Percentiles rank a stretch among this genome's conserved stretches.
Evolutionary conservation across 139 green algal species (phyloP).

Genomic region (Micromonas commoda): DNA sequence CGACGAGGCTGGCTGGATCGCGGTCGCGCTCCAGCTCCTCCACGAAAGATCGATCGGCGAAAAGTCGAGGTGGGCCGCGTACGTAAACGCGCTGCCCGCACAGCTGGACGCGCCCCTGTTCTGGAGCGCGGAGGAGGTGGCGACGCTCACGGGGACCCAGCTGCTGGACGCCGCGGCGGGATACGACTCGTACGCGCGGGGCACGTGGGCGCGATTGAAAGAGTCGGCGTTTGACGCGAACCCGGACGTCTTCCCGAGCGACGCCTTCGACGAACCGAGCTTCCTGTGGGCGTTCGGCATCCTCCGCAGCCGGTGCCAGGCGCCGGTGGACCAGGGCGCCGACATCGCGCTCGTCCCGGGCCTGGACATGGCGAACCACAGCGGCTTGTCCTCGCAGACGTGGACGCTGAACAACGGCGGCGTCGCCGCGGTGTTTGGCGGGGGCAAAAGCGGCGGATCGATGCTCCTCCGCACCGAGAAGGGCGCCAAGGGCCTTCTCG

Average conservation of each 20-base stretch:
- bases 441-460: neutral
- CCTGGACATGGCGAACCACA: slow-evolving; percentile 15
- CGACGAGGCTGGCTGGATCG: neutral
- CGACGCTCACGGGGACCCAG: neutral
- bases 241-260: neutral
- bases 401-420: neutral
- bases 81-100: neutral
- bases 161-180: slow-evolving; percentile 2
- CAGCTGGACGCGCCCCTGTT: slow-evolving; percentile 11
- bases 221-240: neutral
- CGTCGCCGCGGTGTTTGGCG: slow-evolving; percentile 4
- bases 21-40: slow-evolving; percentile 4
- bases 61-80: neutral
- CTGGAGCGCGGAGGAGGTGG: slow-evolving; percentile 8
- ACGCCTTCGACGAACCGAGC: neutral
- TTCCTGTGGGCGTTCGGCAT: slow-evolving; percentile 23
- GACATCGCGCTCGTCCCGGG: slow-evolving; percentile 8
- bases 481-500: neutral
- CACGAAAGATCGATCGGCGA: neutral
- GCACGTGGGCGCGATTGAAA: neutral
- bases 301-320: neutral
- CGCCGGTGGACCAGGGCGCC: neutral
- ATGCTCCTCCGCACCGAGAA: neutral
- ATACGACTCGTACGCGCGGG: slow-evolving; percentile 20
- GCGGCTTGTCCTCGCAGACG: neutral